A percentile compares a stretch with the other conserved stretches of the same genome.
These are phyloP conservation scores for Suhomyces panamericanus DNA, from an alignment of 1,139 yeast genomes.

Conservation along the genomic window DNA sequence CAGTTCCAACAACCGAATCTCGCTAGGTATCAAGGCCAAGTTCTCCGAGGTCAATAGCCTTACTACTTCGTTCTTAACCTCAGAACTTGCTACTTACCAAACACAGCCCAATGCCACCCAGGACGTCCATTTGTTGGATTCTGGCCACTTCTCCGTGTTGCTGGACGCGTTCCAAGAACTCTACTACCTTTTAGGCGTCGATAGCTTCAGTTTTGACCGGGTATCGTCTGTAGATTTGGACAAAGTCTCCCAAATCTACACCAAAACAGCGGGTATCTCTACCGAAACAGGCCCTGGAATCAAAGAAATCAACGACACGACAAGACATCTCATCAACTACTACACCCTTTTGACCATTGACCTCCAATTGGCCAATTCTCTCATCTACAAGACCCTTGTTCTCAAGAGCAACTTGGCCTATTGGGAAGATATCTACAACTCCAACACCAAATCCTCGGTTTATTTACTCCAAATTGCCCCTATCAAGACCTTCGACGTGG, in stretches of 20 bases:
- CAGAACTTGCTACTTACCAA: slow-evolving; percentile 11
- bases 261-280: not conserved
- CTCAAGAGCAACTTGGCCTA: slow-evolving; percentile 38
- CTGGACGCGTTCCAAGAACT: slow-evolving; percentile 28
- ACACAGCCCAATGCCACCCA: not conserved
- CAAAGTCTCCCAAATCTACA: slow-evolving; percentile 16
- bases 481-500: slow-evolving; percentile 20
- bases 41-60: slow-evolving; percentile 15
- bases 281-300: slow-evolving; percentile 2
- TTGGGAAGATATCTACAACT: slow-evolving; percentile 35
- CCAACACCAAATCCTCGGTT: slow-evolving; percentile 27
- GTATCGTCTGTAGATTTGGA: slow-evolving; percentile 19
- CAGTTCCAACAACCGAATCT: slow-evolving; percentile 18
- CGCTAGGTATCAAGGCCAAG: slow-evolving; percentile 14
- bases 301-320: slow-evolving; percentile 8
- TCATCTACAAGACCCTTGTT: slow-evolving; percentile 38
- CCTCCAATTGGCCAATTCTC: slow-evolving; percentile 32
- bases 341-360: slow-evolving; percentile 28
- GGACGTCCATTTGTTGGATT: slow-evolving; percentile 2
- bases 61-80: slow-evolving; percentile 15
- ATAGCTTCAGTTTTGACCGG: slow-evolving; percentile 24
- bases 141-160: slow-evolving; percentile 14
- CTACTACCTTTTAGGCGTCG: slow-evolving; percentile 25
- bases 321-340: slow-evolving; percentile 24
- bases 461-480: slow-evolving; percentile 42